These are phyloP conservation scores for Chlorella vulgaris DNA, from an alignment of 139 green algal species.

Conservation along the genomic window DNA sequence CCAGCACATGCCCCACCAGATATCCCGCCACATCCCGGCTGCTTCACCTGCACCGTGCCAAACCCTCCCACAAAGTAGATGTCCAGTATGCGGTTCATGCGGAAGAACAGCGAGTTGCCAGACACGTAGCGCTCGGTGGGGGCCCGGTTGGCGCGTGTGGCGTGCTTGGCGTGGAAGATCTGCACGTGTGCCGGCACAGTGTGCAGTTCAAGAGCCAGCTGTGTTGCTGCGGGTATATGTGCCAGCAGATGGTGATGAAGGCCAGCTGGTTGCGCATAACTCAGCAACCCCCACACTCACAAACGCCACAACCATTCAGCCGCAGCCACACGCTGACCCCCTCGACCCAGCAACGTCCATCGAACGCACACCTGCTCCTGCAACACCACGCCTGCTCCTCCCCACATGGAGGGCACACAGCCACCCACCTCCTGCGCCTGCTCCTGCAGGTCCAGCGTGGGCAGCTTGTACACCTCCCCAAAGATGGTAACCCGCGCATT, in stretches of 20 bases:
- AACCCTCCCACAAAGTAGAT: conserved; percentile 99
- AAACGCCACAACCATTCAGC: too few relatives aligned
- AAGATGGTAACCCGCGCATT: conserved; percentile 99
- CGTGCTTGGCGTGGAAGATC: conserved; percentile 88
- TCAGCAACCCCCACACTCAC: too few relatives aligned
- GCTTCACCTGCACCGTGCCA: conserved; percentile 75
- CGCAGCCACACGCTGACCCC: too few relatives aligned
- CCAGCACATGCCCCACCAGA: neutral
- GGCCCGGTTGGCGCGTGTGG: conserved; percentile 11
- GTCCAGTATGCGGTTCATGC: conserved; percentile 95
- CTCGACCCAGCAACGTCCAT: too few relatives aligned
- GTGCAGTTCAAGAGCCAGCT: too few relatives aligned
- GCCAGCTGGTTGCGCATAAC: too few relatives aligned
- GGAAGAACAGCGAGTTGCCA: conserved; percentile 86
- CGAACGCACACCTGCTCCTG: too few relatives aligned
- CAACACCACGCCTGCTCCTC: too few relatives aligned
- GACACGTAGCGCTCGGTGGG: conserved; percentile 48
- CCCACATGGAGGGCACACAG: neutral
- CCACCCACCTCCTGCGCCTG: conserved; percentile 46
- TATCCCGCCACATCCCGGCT: neutral
- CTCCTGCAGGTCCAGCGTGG: conserved; percentile 77
- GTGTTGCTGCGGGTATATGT: too few relatives aligned
- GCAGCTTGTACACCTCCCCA: conserved; percentile 94
- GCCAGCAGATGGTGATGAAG: too few relatives aligned
- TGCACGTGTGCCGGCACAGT: too few relatives aligned